Percentiles rank a stretch among this genome's conserved stretches.
These are phyloP conservation scores for Yamadazyma kitorensis DNA, from an alignment of 805 yeast genomes.

Conservation along the genomic window DNA sequence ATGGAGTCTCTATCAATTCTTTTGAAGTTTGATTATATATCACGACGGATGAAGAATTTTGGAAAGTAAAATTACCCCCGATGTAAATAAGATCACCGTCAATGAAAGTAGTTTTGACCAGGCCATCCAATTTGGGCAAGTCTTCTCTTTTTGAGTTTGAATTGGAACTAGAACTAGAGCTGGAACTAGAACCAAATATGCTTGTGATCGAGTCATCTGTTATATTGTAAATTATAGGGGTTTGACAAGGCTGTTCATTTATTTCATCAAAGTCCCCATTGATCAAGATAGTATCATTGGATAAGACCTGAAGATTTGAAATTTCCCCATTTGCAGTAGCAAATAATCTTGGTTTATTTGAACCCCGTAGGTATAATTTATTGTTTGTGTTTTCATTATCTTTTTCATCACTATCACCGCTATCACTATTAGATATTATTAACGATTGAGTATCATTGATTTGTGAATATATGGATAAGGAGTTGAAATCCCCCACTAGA, in stretches of 20 bases:
- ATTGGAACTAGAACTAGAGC: background rate
- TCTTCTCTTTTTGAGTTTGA: conserved; percentile 13
- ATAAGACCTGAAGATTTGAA: conserved; percentile 22
- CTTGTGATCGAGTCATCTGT: conserved; percentile 21
- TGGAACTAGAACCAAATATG: conserved; percentile 15
- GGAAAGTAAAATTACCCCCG: conserved; percentile 73
- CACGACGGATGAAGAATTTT: conserved; percentile 56
- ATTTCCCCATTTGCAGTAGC: conserved; percentile 34
- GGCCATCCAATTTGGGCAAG: conserved; percentile 23
- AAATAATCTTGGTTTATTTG: conserved; percentile 16
- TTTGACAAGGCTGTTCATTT: conserved; percentile 20
- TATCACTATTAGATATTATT: conserved; percentile 14
- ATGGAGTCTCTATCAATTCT: conserved; percentile 51
- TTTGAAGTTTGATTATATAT: conserved; percentile 53
- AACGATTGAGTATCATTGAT: conserved; percentile 24
- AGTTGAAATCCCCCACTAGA: conserved; percentile 28
- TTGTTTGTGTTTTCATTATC: conserved; percentile 6
- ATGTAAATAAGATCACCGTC: conserved; percentile 55
- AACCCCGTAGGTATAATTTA: conserved; percentile 23
- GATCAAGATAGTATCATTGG: conserved; percentile 27
- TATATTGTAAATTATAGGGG: conserved; percentile 37
- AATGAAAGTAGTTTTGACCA: conserved; percentile 34
- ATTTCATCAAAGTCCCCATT: conserved; percentile 36
- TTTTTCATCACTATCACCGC: background rate
- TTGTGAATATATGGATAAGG: conserved; percentile 26